Conservation (phyloP, 2,329 filamentous ascomycete species). For the Penicillium aurantiogriseum region DNA sequence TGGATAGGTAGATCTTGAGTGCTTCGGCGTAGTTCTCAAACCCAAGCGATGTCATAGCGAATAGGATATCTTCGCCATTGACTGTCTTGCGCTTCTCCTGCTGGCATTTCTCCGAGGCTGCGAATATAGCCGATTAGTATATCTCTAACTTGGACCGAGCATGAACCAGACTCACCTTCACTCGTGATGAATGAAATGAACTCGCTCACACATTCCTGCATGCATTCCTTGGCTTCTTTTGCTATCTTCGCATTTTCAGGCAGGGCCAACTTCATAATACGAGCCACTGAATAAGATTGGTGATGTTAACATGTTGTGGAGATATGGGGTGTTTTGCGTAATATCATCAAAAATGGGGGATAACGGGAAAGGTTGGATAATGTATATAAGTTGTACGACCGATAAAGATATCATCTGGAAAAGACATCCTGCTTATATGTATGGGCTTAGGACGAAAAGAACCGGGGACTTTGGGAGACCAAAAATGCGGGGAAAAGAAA, state of each 20-base stretch:
- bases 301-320: constrained; percentile 21
- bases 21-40: constrained; percentile 99
- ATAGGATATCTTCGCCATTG: constrained; percentile 97
- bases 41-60: constrained; percentile 97
- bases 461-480: constrained; percentile 1
- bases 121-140: constrained; percentile 17
- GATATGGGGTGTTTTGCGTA: not conserved
- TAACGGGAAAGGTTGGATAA: not conserved
- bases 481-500: constrained; percentile 27
- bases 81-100: constrained; percentile 99
- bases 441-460: not conserved
- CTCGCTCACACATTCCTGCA: constrained; percentile 99
- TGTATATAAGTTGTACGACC: not conserved
- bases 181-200: constrained; percentile 99
- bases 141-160: not conserved
- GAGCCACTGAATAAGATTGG: constrained; percentile 82
- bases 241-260: constrained; percentile 99
- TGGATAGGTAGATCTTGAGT: constrained; percentile 94
- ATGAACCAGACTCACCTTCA: constrained; percentile 67
- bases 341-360: not conserved
- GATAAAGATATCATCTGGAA: not conserved
- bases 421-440: not conserved
- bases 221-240: constrained; percentile 98
- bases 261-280: constrained; percentile 97
- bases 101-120: constrained; percentile 98